Conservation (phyloP, 768 basidiomycete species). For the Leccinum truebloodii region DNA sequence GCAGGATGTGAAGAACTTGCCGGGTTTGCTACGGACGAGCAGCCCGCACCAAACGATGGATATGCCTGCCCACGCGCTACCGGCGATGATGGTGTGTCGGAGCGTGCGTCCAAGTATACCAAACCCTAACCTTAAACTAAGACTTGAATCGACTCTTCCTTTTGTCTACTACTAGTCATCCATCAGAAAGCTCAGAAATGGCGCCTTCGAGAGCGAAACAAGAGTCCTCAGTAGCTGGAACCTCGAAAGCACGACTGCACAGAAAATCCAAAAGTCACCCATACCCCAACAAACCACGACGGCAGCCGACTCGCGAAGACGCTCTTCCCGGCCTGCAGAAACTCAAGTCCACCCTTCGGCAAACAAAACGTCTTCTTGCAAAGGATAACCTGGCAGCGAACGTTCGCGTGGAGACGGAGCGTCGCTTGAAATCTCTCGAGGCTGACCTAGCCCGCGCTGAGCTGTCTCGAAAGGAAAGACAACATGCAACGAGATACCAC, state of each 20-base stretch:
- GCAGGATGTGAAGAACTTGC: no score
- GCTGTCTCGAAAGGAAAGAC: slow-evolving; percentile 63
- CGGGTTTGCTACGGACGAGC: no score
- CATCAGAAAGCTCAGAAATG: slow-evolving; percentile 12
- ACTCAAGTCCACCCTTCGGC: slow-evolving; percentile 80
- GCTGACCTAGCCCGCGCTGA: slow-evolving; percentile 69
- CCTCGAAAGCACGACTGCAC: slow-evolving; percentile 17
- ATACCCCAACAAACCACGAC: slow-evolving; percentile 15
- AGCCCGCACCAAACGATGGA: no score
- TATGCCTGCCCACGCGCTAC: no score
- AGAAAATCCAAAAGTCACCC: slow-evolving; percentile 17
- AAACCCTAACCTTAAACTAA: slow-evolving; percentile 20
- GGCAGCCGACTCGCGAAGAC: slow-evolving; percentile 12
- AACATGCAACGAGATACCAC: slow-evolving; percentile 78
- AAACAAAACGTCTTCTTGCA: slow-evolving; percentile 78
- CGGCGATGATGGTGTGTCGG: no score
- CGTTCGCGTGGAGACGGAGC: slow-evolving; percentile 77
- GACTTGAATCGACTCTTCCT: neutral
- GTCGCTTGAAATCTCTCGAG: slow-evolving; percentile 74
- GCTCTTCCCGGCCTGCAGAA: slow-evolving; percentile 73
- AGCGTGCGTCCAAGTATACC: no score
- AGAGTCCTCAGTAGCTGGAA: slow-evolving; percentile 3
- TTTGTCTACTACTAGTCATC: no score
- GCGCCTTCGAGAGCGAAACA: slow-evolving; percentile 19
- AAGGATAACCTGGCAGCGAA: slow-evolving; percentile 89